These are phyloP conservation scores for Lodderomyces pseudojiufengensis DNA, from an alignment of 1,139 yeast species.

Conservation along the genomic window DNA sequence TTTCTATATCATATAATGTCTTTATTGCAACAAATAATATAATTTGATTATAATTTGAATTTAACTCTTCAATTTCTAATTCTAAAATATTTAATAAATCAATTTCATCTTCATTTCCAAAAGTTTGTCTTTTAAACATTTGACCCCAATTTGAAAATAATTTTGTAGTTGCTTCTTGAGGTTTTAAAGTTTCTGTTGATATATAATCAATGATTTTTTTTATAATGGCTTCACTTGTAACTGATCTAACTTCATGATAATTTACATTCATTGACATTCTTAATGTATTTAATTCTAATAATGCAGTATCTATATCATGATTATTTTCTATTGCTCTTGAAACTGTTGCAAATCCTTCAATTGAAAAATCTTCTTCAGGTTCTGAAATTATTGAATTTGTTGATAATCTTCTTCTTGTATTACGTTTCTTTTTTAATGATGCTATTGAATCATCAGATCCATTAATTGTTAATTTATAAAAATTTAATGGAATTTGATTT, in stretches of 20 bases:
- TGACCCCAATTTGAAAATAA: slow-evolving; percentile 78
- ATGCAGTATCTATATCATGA: slow-evolving; percentile 90
- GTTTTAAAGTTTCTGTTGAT: slow-evolving; percentile 68
- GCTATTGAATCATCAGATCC: slow-evolving; percentile 80
- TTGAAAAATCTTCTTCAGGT: slow-evolving; percentile 80
- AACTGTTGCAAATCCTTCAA: slow-evolving; percentile 91
- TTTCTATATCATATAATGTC: slow-evolving; percentile 73
- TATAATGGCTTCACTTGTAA: slow-evolving; percentile 72
- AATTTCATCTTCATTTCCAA: slow-evolving; percentile 71
- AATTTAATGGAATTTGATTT: too few relatives aligned
- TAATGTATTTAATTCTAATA: slow-evolving; percentile 85
- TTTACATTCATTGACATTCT: slow-evolving; percentile 97
- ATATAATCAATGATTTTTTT: slow-evolving; percentile 67
- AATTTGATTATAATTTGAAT: slow-evolving; percentile 38
- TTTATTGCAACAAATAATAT: slow-evolving; percentile 63
- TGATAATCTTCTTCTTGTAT: slow-evolving; percentile 37
- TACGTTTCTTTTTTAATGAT: slow-evolving; percentile 47
- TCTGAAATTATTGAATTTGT: slow-evolving; percentile 39
- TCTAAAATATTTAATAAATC: slow-evolving; percentile 67
- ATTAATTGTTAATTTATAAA: slow-evolving; percentile 31
- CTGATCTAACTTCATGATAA: slow-evolving; percentile 85
- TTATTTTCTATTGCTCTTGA: slow-evolving; percentile 87
- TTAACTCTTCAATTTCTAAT: slow-evolving; percentile 35
- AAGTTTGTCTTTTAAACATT: slow-evolving; percentile 77
- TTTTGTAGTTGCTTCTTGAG: slow-evolving; percentile 71